A percentile compares a stretch with the other conserved stretches of the same genome.
phyloP scores from a whole-genome alignment of 1,284 basidiomycete species.

The Cerioporus squamosus region DNA sequence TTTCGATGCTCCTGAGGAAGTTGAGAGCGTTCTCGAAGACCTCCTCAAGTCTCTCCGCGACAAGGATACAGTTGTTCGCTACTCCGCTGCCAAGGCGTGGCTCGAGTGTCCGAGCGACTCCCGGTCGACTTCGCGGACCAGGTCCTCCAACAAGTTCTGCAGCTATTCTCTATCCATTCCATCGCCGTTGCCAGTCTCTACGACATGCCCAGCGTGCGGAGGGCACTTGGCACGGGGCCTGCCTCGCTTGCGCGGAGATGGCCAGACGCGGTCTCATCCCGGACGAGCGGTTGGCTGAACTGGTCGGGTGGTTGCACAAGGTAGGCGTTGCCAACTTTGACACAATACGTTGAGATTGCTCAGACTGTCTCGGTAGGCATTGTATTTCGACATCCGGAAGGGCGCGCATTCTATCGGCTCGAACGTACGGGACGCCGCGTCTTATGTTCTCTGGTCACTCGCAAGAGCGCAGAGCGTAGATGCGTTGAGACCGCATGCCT shows the following conservation, averaged over 20 bases:
- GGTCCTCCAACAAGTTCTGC: slow-evolving; percentile 80
- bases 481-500: slow-evolving; percentile 66
- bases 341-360: slow-evolving; percentile 13
- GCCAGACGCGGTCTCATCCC: slow-evolving; percentile 80
- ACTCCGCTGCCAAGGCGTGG: slow-evolving; percentile 93
- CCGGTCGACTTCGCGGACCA: slow-evolving; percentile 79
- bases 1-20: slow-evolving; percentile 78
- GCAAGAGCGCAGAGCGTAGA: slow-evolving; percentile 75
- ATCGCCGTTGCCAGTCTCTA: slow-evolving; percentile 62
- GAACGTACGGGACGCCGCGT: slow-evolving; percentile 92
- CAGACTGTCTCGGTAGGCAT: slow-evolving; percentile 56
- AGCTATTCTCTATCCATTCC: slow-evolving; percentile 70
- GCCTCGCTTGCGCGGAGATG: slow-evolving; percentile 91
- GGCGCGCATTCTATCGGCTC: slow-evolving; percentile 93
- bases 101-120: slow-evolving; percentile 83
- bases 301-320: slow-evolving; percentile 82
- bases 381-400: slow-evolving; percentile 92
- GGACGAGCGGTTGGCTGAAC: slow-evolving; percentile 57
- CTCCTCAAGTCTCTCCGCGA: slow-evolving; percentile 83
- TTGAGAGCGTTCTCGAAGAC: slow-evolving; percentile 78
- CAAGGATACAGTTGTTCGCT: slow-evolving; percentile 95
- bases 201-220: slow-evolving; percentile 82
- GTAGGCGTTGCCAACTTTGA: slow-evolving; percentile 42
- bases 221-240: slow-evolving; percentile 94
- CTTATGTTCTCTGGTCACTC: slow-evolving; percentile 95